Conservation (phyloP, 2,329 filamentous ascomycete species). For the Pestalotiopsis sp. region DNA sequence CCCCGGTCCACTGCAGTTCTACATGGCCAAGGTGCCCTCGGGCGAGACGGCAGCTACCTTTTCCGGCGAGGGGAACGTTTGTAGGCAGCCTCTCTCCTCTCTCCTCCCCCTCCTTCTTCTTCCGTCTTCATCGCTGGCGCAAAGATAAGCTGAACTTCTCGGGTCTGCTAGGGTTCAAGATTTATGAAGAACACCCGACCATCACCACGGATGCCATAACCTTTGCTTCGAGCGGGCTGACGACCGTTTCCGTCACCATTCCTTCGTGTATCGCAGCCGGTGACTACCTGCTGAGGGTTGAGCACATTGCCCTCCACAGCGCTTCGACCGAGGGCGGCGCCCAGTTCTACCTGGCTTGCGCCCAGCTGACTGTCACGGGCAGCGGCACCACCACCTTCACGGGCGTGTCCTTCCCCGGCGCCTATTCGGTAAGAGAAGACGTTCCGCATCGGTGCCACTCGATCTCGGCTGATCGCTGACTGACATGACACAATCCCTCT, state of each 20-base stretch:
- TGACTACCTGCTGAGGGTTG: slow-evolving; percentile 37
- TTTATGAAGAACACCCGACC: slow-evolving; percentile 29
- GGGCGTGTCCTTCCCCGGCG: slow-evolving; percentile 33
- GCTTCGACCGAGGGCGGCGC: slow-evolving; percentile 18
- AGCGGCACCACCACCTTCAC: slow-evolving; percentile 38
- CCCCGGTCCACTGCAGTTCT: slow-evolving; percentile 32
- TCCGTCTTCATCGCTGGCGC: too few relatives aligned
- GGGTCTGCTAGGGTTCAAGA: slow-evolving; percentile 28
- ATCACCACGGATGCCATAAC: slow-evolving; percentile 21
- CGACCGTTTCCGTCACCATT: slow-evolving; percentile 30
- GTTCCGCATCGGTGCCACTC: background rate
- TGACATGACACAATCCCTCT: background rate
- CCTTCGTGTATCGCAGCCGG: slow-evolving; percentile 34
- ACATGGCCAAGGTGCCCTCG: slow-evolving; percentile 30
- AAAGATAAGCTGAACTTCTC: background rate
- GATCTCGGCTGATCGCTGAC: background rate
- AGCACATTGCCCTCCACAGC: slow-evolving; percentile 37
- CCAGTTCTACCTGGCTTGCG: slow-evolving; percentile 22
- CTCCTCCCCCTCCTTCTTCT: too few relatives aligned
- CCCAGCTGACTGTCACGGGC: slow-evolving; percentile 42
- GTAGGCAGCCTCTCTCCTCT: slow-evolving; percentile 12
- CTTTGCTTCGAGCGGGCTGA: slow-evolving; percentile 22
- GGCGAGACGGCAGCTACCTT: slow-evolving; percentile 29
- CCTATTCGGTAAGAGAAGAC: slow-evolving; percentile 35
- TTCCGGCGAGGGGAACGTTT: slow-evolving; percentile 29